Conservation (phyloP, 306 rosid species). For the Carpinus viminea region DNA sequence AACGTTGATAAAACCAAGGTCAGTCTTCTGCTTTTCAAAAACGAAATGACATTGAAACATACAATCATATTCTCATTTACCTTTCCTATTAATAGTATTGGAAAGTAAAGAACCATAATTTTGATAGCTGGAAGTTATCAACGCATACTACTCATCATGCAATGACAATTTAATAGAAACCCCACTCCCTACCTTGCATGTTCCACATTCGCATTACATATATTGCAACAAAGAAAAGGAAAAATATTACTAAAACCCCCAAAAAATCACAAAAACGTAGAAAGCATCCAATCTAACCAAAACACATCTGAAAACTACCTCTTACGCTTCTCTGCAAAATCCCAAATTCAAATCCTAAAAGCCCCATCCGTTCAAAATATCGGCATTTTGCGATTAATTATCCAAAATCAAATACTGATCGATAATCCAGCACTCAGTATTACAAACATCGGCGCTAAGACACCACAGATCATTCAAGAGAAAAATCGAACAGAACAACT, state of each 20-base stretch:
- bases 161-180: not conserved
- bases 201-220: slow-evolving; percentile 1
- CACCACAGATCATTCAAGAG: slow-evolving; percentile 35
- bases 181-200: not conserved
- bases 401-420: not conserved
- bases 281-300: slow-evolving; percentile 14
- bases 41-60: not conserved
- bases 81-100: not conserved
- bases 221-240: not conserved
- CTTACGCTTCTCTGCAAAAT: not conserved
- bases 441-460: slow-evolving; percentile 17
- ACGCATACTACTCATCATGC: not conserved
- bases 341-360: slow-evolving; percentile 23
- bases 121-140: not conserved
- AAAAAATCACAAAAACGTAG: slow-evolving; percentile 7
- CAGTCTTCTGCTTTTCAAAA: not conserved
- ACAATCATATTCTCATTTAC: not conserved
- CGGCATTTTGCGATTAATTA: not conserved
- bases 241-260: not conserved
- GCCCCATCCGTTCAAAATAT: not conserved
- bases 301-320: not conserved
- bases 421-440: not conserved
- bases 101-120: not conserved
- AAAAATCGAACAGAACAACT: slow-evolving; percentile 21
- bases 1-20: not conserved